Evolutionary conservation across 768 basidiomycete species (phyloP).

Genomic region (Macrolepiota dolichaula): DNA sequence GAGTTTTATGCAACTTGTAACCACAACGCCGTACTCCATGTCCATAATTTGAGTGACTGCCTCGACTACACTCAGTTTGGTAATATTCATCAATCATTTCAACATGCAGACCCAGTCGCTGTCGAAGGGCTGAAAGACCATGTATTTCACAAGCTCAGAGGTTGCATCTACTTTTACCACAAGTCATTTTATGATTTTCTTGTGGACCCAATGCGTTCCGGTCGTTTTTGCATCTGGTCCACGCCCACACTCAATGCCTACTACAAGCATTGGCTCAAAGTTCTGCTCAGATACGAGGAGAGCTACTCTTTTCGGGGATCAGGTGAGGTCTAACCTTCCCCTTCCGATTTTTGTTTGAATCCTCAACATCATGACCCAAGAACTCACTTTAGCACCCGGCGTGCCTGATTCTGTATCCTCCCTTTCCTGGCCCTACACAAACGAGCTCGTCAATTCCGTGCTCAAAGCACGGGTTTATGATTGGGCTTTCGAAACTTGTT

Average conservation of each 20-base stretch:
- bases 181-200: background rate
- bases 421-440: too few species aligned
- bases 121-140: too few species aligned
- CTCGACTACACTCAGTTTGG: background rate
- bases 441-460: too few species aligned
- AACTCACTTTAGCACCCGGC: background rate
- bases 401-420: too few species aligned
- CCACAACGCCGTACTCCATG: background rate
- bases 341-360: background rate
- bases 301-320: background rate
- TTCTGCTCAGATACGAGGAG: background rate
- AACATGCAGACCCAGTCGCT: background rate
- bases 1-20: background rate
- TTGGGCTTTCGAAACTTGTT: too few species aligned
- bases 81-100: background rate
- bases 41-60: background rate
- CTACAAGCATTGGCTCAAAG: too few species aligned
- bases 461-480: too few species aligned
- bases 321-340: background rate
- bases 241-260: background rate
- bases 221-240: background rate
- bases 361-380: background rate
- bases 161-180: too few species aligned
- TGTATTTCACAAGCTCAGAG: background rate
- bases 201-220: background rate